phyloP scores from a whole-genome alignment of 2,329 filamentous ascomycete genomes.

The Akanthomyces lecanii region DNA sequence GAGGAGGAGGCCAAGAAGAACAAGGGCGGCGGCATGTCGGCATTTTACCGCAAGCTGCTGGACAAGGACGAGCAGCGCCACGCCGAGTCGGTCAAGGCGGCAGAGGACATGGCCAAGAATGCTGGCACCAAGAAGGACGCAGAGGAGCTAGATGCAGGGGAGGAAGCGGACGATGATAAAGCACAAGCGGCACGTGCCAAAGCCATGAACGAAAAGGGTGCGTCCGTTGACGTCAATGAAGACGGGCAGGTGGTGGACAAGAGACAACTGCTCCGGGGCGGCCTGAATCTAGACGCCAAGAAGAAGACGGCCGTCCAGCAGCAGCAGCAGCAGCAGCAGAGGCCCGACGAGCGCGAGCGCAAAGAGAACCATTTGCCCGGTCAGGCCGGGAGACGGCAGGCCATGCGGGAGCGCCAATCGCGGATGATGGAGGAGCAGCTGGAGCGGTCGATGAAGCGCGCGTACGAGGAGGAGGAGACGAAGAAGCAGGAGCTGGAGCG shows the following conservation, averaged over 20 bases:
- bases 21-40: conserved; percentile 64
- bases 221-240: conserved; percentile 66
- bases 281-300: conserved; percentile 67
- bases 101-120: conserved; percentile 48
- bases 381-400: conserved; percentile 52
- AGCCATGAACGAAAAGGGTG: conserved; percentile 61
- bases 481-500: conserved; percentile 60
- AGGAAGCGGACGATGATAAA: conserved; percentile 41
- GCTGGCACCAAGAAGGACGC: conserved; percentile 25
- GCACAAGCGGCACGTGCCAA: conserved; percentile 60
- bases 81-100: conserved; percentile 64
- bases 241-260: conserved; percentile 82
- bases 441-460: conserved; percentile 66
- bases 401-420: conserved; percentile 70
- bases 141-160: conserved; percentile 21
- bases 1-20: conserved; percentile 63
- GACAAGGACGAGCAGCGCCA: conserved; percentile 67
- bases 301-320: conserved; percentile 45
- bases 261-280: conserved; percentile 70
- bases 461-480: conserved; percentile 63
- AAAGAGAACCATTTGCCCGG: conserved; percentile 36
- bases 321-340: conserved; percentile 25
- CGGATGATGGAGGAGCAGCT: conserved; percentile 76
- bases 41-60: conserved; percentile 72
- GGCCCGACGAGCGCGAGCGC: conserved; percentile 27